Evolutionary conservation across 2,329 filamentous ascomycete genomes (phyloP), one percentile per base, ranked within the genome.

Genomic region (Exophiala sp.): DNA sequence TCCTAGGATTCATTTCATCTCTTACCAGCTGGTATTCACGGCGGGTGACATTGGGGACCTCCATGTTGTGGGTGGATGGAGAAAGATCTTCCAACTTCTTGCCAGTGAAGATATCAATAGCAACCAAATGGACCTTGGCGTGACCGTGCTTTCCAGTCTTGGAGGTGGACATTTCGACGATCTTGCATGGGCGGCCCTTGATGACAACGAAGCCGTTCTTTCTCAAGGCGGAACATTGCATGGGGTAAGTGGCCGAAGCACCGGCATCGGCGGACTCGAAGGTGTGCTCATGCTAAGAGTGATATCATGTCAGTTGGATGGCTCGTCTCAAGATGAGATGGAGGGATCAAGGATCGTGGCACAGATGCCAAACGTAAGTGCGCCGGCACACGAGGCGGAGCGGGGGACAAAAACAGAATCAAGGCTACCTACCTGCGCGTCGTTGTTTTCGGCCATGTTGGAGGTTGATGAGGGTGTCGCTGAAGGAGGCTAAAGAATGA

Each of bases 111-210:
- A 98, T 97, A 74, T 98, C 93, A 73, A 94, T 83, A 70, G 89
- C 93, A 68, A 96, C 86, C 66, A 98, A 79, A 78, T 98, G 91
- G 73, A 98, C 93, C 85, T 98, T 98, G 78, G 93, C 93, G 87
- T 98, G 94, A 75, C 93, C 93, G 86, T 98, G 93, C 88, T 98
- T 98, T 78, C 93, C 93, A 64, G 93, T 98, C 90, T 98, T 98
- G 74, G 93, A 98, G 79, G 93, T 98, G 65, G 89, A 95, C 94
- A 98, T 98, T 71, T 98, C 93, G 74, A 97, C 88, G 68, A 98
- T 98, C 87, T 97, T 98, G 90, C 93, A 98, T 67, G 93, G 94
- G 67, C 93, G 93, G 76, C 80, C 78, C 85, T 98, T 98, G 52
- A 98, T 97, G 73, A 91, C 85, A 74, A 98, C 93, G 81, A 86